Evolutionary conservation across 2,329 filamentous ascomycete genomes (phyloP), one percentile per base, ranked within the genome.

Genomic region (Apiospora phragmitis): DNA sequence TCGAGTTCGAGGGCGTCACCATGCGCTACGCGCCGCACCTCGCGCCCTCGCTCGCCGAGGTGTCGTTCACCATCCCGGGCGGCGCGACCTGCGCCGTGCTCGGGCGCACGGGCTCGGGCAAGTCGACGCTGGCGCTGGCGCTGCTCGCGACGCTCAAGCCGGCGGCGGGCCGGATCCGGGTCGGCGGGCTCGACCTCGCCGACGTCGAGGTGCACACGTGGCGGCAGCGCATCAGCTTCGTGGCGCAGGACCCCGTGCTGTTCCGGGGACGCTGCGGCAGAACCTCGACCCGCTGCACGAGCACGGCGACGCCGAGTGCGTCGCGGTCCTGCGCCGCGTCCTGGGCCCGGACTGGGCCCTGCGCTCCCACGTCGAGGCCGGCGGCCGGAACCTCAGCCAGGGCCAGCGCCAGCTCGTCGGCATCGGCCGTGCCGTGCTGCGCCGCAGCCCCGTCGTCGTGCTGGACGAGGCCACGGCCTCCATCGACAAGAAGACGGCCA

Each of bases 31-130:
- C 93, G 8, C 89, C 92, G 0, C 88, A 92, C 71, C 88, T 97
- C 0, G 92, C 94, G 0, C 91, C 92, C 0, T 92, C 94, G 0
- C 82, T 97, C 0, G 83, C 85, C 9, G 84, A 91, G 62, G 85
- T 97, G 38, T 90, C 88, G 0, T 90, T 97, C 72, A 88, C 85
- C 1, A 94, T 97, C 68, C 92, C 93, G 0, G 87, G 87, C 3
- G 87, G 88, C 1, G 84, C 87, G 11, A 90, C 87, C 0, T 89
- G 89, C 49, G 88, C 88, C 0, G 89, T 97, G 7, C 91, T 95
- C 1, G 94, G 94, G 1, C 90, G 94, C 45, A 97, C 95, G 0
- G 92, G 93, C 0, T 96, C 93, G 0, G 94, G 94, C 21, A 98
- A 98, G 81, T 95, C 92, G 38, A 97, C 94, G 0, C 83, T 91